These are phyloP conservation scores for Saccharomycopsis sp. DNA, from an alignment of 805 yeast genomes.

Conservation along the genomic window DNA sequence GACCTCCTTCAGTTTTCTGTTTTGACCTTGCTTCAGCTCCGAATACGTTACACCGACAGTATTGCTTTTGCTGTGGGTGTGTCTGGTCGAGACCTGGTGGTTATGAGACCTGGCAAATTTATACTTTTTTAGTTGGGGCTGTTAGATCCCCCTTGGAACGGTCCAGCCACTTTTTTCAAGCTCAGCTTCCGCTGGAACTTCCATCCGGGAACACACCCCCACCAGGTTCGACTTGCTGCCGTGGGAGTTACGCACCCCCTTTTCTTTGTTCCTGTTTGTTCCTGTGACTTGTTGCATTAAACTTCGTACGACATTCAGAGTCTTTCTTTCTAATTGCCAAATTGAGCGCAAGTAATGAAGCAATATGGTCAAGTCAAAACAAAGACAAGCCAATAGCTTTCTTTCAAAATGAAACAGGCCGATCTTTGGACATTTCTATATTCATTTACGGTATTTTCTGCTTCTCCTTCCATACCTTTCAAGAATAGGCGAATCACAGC, in stretches of 20 bases:
- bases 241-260: neutral
- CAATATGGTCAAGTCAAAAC: neutral
- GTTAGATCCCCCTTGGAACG: no score
- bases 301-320: neutral
- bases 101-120: neutral
- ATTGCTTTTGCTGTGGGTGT: neutral
- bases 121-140: neutral
- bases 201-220: neutral
- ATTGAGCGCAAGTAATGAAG: neutral
- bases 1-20: no score
- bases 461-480: neutral
- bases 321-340: neutral
- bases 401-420: neutral
- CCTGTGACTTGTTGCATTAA: neutral
- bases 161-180: constrained; percentile 19
- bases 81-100: neutral
- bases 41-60: no score
- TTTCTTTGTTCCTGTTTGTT: neutral
- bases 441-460: neutral
- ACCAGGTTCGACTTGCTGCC: neutral
- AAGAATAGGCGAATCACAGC: neutral
- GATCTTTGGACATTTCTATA: neutral
- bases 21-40: neutral
- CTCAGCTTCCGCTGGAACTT: constrained; percentile 17
- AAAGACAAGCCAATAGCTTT: neutral